A percentile compares a stretch with the other conserved stretches of the same genome.
Conservation (phyloP, 1,284 basidiomycete genomes). For the Stereum hirsutum region DNA sequence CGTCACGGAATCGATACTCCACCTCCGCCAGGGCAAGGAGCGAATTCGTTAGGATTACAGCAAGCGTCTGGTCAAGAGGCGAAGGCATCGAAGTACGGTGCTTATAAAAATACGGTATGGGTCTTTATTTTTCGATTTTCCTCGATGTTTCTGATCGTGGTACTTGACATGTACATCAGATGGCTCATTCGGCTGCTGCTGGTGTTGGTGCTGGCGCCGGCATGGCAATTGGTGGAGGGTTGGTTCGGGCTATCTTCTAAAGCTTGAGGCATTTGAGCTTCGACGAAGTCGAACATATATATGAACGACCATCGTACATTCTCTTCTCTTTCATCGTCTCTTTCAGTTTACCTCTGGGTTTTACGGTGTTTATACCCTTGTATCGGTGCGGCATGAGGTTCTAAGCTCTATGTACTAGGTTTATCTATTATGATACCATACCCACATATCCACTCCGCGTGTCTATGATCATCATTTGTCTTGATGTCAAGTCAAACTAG, state of each 20-base stretch:
- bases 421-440: too few species aligned
- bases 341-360: too few species aligned
- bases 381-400: too few species aligned
- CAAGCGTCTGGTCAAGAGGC: slow-evolving; percentile 19
- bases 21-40: background rate
- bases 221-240: background rate
- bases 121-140: slow-evolving; percentile 8
- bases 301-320: too few species aligned
- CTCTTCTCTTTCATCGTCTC: too few species aligned
- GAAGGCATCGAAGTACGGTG: slow-evolving; percentile 54
- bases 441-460: too few species aligned
- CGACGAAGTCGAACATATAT: too few species aligned
- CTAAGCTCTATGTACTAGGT: too few species aligned
- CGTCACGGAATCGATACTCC: slow-evolving; percentile 5
- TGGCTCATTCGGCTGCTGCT: slow-evolving; percentile 60
- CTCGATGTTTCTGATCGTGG: too few species aligned
- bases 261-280: background rate
- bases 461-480: too few species aligned
- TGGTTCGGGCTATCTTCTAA: background rate
- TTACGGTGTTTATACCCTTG: too few species aligned
- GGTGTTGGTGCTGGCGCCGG: slow-evolving; percentile 64
- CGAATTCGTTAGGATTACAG: slow-evolving; percentile 24
- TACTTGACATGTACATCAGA: slow-evolving; percentile 27
- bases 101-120: slow-evolving; percentile 48
- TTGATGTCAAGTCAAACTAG: too few species aligned